These are phyloP conservation scores for Tolypocladium nubicola DNA, from an alignment of 2,329 filamentous ascomycete genomes.

Conservation along the genomic window DNA sequence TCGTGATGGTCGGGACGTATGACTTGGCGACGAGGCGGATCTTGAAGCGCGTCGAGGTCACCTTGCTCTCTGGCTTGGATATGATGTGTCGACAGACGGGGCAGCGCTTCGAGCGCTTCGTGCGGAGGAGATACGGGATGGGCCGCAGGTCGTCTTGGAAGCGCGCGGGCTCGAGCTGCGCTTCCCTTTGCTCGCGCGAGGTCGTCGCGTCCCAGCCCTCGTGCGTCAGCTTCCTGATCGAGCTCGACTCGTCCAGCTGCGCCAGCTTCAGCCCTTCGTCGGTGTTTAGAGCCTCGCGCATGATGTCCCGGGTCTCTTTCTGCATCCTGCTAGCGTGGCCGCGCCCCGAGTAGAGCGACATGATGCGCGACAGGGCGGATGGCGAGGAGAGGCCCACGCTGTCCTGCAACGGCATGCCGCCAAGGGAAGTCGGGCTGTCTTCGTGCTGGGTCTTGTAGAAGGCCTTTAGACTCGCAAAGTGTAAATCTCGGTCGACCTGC, in stretches of 20 bases:
- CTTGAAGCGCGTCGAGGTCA: constrained; percentile 79
- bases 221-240: constrained; percentile 48
- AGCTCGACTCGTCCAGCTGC: constrained; percentile 48
- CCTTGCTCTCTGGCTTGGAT: constrained; percentile 85
- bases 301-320: constrained; percentile 57
- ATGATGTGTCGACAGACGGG: constrained; percentile 89
- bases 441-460: constrained; percentile 78
- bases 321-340: constrained; percentile 52
- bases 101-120: constrained; percentile 90
- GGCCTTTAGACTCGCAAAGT: constrained; percentile 62
- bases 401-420: constrained; percentile 30
- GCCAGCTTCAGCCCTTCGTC: constrained; percentile 62
- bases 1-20: constrained; percentile 74
- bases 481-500: constrained; percentile 52
- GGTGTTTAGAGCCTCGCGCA: constrained; percentile 66
- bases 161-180: constrained; percentile 42
- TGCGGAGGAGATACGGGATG: constrained; percentile 71
- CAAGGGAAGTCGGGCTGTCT: constrained; percentile 43
- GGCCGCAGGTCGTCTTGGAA: constrained; percentile 72
- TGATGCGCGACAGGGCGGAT: constrained; percentile 73
- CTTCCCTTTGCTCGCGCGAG: constrained; percentile 35
- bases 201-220: constrained; percentile 55
- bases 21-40: constrained; percentile 82
- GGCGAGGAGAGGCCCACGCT: constrained; percentile 58
- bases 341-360: constrained; percentile 74